These are phyloP conservation scores for Cairneyella variabilis DNA, from an alignment of 495 filamentous ascomycete species.

Conservation along the genomic window DNA sequence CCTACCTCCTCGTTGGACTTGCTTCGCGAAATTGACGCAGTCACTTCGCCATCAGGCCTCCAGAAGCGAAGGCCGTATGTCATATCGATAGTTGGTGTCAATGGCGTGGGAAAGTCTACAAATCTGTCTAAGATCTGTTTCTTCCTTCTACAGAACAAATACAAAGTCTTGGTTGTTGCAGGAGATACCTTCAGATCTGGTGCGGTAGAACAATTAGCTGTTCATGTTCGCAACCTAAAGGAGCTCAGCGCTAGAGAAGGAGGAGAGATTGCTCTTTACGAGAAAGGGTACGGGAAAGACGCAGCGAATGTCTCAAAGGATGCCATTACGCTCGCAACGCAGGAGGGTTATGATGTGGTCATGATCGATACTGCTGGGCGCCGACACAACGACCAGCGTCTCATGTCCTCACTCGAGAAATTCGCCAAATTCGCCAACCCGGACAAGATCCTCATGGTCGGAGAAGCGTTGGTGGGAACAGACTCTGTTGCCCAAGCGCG, in stretches of 20 bases:
- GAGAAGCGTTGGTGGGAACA: constrained; percentile 87
- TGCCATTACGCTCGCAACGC: constrained; percentile 73
- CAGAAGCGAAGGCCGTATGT: constrained; percentile 77
- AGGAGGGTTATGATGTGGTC: constrained; percentile 83
- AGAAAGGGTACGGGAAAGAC: constrained; percentile 97
- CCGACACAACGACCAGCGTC: constrained; percentile 84
- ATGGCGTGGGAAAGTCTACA: constrained; percentile 96
- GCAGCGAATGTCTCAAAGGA: constrained; percentile 94
- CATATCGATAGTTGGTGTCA: constrained; percentile 96
- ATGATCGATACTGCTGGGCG: constrained; percentile 95
- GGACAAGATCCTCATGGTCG: constrained; percentile 99
- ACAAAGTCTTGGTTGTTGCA: constrained; percentile 90
- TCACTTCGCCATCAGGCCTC: constrained; percentile 58
- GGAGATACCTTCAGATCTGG: constrained; percentile 97
- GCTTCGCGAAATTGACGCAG: constrained; percentile 82
- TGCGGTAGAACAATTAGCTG: constrained; percentile 92
- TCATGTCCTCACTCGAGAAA: constrained; percentile 95
- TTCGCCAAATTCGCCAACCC: constrained; percentile 94
- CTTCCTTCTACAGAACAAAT: constrained; percentile 94
- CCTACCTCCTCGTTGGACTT: constrained; percentile 93
- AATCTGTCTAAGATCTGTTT: constrained; percentile 96
- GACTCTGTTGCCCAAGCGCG: constrained; percentile 93
- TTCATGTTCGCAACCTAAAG: constrained; percentile 86
- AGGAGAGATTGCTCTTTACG: constrained; percentile 83
- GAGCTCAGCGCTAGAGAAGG: constrained; percentile 79